Evolutionary conservation across 768 basidiomycete species (phyloP).

Genomic region (Ephemerocybe angulata): DNA sequence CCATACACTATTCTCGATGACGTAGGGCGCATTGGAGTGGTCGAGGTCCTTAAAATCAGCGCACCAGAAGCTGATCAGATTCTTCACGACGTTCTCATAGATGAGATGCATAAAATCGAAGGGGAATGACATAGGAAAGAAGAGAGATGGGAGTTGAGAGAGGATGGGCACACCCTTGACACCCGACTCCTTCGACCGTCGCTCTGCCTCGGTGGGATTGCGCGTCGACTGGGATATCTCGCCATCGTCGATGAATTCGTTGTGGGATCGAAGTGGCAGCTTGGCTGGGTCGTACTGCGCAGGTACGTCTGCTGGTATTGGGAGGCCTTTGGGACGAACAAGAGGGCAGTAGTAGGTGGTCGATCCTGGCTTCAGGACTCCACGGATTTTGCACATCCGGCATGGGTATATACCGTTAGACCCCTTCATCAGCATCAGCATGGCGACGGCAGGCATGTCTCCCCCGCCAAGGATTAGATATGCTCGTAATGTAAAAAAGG

Average conservation of each 20-base stretch:
- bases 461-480: conserved; percentile 19
- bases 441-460: conserved; percentile 20
- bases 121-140: conserved; percentile 35
- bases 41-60: conserved; percentile 32
- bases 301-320: background rate
- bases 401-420: conserved; percentile 35
- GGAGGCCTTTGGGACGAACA: conserved; percentile 18
- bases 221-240: conserved; percentile 9
- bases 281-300: too few species aligned
- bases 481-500: conserved; percentile 13
- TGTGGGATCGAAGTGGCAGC: too few species aligned
- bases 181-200: conserved; percentile 26
- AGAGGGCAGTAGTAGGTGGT: conserved; percentile 28
- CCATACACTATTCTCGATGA: conserved; percentile 31
- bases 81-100: conserved; percentile 41
- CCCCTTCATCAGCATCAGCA: conserved; percentile 35
- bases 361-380: conserved; percentile 12
- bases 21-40: conserved; percentile 26
- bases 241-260: conserved; percentile 15
- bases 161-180: conserved; percentile 33
- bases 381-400: conserved; percentile 34
- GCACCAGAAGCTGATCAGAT: conserved; percentile 36
- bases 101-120: conserved; percentile 51
- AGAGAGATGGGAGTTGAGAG: conserved; percentile 25
- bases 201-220: conserved; percentile 16